Base-by-base conservation (phyloP, 768 basidiomycete genomes). In the Rhizopogon vesiculosus region DNA sequence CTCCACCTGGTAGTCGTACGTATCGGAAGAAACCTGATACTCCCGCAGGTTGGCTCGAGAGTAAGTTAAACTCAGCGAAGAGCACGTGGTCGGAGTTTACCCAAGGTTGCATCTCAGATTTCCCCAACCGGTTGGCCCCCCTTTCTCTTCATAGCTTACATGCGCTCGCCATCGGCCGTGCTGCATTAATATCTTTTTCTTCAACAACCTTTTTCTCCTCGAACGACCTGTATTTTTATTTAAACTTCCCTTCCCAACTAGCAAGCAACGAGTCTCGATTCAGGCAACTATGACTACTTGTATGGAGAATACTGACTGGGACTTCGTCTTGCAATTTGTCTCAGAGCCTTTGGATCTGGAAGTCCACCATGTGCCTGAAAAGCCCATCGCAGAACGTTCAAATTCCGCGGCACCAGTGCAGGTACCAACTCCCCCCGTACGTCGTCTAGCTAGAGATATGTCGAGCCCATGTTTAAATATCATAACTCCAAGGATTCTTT, bases 361-460 rank as follows among this genome's bases (percentile, higher is more conserved):
- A 50, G 54, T 68, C 46, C 51, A 41, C 62, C 65, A 60, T 33
- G 44, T 55, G 1, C 72, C 71, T 57, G 68, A 79, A 61, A 77
- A 77, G 57, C 68, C 68, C 10, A 64, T 63, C 42, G 70, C 59
- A 51, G 67, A 63, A 33, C 61, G 59, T 46, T 42, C 62, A 3
- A 64, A 66, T 22, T 56, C 62, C n/a, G 57, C 53, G 29, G 25
- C 56, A 16, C 60, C 61, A 42, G 59, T 61, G 41, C 83, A 85
- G 61, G 72, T 85, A 12, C 86, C 86, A 31, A 87, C 86, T 2
- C 85, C 86, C 22, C 86, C 86, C 35, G 85, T 86, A 64, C 57
- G 82, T 63, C 8, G 22, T 52, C 42, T 33, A 44, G 56, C 42
- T 68, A 10, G 22, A 45, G 33, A 41, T 55, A 49, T 59, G 15